Evolutionary conservation across 2,329 filamentous ascomycete genomes (phyloP).

Genomic region (Fusarium guadeloupense): DNA sequence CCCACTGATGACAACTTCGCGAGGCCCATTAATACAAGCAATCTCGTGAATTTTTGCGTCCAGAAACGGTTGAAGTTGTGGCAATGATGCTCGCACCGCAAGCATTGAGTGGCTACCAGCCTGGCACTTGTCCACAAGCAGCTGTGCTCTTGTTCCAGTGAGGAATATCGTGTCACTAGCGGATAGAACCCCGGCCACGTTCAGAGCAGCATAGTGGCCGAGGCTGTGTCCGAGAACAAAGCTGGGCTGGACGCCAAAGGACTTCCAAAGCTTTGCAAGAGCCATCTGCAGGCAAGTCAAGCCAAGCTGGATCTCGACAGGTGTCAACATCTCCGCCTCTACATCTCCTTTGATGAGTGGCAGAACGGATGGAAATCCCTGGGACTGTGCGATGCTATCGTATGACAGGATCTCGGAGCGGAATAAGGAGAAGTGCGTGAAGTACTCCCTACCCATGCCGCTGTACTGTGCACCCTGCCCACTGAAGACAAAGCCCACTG

Average conservation of each 20-base stretch:
- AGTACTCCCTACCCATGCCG: constrained; percentile 2
- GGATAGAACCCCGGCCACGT: constrained; percentile 68
- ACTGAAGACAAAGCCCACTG: not conserved
- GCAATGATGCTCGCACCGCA: constrained; percentile 23
- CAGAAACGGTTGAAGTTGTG: constrained; percentile 5
- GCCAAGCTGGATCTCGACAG: constrained; percentile 50
- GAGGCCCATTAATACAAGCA: constrained; percentile 79
- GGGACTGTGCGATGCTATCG: not conserved
- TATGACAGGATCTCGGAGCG: not conserved
- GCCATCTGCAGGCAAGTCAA: constrained; percentile 54
- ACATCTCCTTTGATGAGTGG: not conserved
- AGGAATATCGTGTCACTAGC: constrained; percentile 68
- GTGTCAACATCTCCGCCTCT: constrained; percentile 4
- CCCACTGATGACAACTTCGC: constrained; percentile 76
- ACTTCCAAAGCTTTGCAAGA: constrained; percentile 47
- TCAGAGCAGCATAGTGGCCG: constrained; percentile 73
- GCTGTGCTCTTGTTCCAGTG: constrained; percentile 64
- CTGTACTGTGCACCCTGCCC: constrained; percentile 17
- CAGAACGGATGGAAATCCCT: not conserved
- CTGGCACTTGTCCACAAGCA: not conserved
- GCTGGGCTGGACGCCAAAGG: constrained; percentile 52
- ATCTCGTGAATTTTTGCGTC: constrained; percentile 57
- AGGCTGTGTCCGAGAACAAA: constrained; percentile 61
- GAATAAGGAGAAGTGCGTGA: not conserved
- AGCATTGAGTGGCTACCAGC: constrained; percentile 18